Evolutionary conservation across 2,329 filamentous ascomycete genomes (phyloP).

Genomic region (Pseudopyricularia cyperi): DNA sequence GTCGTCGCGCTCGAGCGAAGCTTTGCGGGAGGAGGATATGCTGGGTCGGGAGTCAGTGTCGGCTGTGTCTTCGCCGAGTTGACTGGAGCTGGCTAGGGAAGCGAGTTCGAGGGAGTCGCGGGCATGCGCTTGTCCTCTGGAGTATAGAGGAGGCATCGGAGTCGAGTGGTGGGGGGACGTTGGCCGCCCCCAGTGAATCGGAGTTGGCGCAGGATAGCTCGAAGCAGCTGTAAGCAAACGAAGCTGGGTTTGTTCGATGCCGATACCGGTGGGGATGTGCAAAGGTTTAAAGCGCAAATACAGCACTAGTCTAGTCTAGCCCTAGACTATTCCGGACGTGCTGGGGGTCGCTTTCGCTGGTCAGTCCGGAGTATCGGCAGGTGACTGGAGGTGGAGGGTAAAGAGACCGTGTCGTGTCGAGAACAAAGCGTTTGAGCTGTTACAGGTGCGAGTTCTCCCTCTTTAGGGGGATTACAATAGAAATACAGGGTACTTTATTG

Average conservation of each 20-base stretch:
- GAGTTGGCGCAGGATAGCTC: background rate
- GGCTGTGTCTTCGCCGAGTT: conserved; percentile 39
- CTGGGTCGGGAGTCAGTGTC: conserved; percentile 71
- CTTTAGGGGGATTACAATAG: no score
- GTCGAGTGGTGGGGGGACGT: background rate
- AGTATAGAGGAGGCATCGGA: conserved; percentile 27
- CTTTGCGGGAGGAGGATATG: conserved; percentile 78
- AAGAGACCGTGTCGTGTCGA: background rate
- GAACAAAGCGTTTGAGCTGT: background rate
- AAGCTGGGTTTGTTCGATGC: background rate
- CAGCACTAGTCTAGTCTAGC: background rate
- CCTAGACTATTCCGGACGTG: background rate
- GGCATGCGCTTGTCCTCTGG: conserved; percentile 30
- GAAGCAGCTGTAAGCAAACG: background rate
- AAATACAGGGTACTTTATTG: no score
- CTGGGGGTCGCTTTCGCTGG: background rate
- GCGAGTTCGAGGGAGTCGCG: conserved; percentile 96
- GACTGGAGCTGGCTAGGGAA: conserved; percentile 78
- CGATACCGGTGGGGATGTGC: background rate
- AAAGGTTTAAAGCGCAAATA: background rate
- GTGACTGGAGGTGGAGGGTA: no score
- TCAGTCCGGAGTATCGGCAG: background rate
- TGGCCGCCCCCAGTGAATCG: background rate
- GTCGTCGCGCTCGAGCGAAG: conserved; percentile 81
- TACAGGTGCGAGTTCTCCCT: no score